Percentiles rank a stretch among this genome's conserved stretches.
These are phyloP conservation scores for Kluyveromyces sp. DNA, from an alignment of 1,139 yeast genomes.

Conservation along the genomic window DNA sequence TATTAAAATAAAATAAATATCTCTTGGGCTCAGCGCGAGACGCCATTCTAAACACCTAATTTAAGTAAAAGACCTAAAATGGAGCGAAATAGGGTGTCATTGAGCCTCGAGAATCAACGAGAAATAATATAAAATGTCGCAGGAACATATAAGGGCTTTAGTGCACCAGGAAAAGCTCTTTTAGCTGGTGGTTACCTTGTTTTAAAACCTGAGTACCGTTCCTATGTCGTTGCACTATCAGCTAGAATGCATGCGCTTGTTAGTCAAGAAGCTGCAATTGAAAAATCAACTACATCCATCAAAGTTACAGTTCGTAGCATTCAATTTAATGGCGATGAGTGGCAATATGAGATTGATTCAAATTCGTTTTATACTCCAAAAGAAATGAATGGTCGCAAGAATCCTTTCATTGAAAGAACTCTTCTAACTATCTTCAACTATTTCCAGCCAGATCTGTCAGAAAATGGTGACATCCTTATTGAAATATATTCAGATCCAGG, in stretches of 20 bases:
- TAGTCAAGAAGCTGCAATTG: conserved; percentile 12
- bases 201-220: conserved; percentile 61
- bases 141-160: conserved; percentile 36
- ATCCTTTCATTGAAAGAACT: conserved; percentile 74
- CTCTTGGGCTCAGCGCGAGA: too few relatives aligned
- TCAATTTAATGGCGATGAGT: conserved; percentile 64
- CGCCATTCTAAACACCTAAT: too few relatives aligned
- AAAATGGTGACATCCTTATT: conserved; percentile 36
- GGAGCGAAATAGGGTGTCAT: too few relatives aligned
- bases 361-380: conserved; percentile 13
- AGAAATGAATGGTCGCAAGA: conserved; percentile 34
- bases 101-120: too few relatives aligned
- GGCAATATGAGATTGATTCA: conserved; percentile 46
- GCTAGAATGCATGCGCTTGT: conserved; percentile 83
- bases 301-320: conserved; percentile 56
- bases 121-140: neutral
- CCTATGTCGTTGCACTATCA: conserved; percentile 83
- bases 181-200: conserved; percentile 94
- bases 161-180: conserved; percentile 94
- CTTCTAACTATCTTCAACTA: conserved; percentile 51
- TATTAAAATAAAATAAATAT: too few relatives aligned
- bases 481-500: conserved; percentile 80
- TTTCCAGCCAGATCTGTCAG: conserved; percentile 29
- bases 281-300: conserved; percentile 13
- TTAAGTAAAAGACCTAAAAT: too few relatives aligned